Base-by-base conservation (phyloP, 75 land plant species). In the Pinus tabuliformis region DNA sequence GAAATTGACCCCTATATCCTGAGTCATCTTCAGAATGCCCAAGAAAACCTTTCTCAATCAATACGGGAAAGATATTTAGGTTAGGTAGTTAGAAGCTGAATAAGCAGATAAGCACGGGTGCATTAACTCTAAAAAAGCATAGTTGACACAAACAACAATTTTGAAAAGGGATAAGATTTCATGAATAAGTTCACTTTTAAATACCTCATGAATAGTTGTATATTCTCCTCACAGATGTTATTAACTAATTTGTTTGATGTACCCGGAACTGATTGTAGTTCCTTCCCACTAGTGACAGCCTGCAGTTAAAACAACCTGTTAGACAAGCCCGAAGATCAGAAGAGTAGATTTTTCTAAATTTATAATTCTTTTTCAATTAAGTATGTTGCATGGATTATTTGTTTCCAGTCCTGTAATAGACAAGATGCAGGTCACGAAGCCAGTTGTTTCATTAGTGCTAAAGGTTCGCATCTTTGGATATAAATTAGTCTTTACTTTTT, bases 151-250 rank as follows among this genome's bases (percentile, higher is more conserved):
- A 68, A 42, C 71, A 42, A 65, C n/a, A 49, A 9, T 49, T 18
- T n/a, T 2, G 17, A 33, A 39, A 20, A 39, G 33, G 33, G 8
- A 18, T 13, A 66, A 17, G 0, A 36, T 42, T 21, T 39, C 37
- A 68, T 39, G 71, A 42, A 8, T n/a, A 39, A 39, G 9, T 15
- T 33, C 17, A 68, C n/a, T 39, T 68, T 36, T 7, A 18, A 68
- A 8, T 68, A 68, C 72, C 72, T 68, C 72, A 68, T 68, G 22
- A 68, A 68, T 68, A 68, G 14, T n/a, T 68, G 24, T 68, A 68
- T 39, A n/a, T 68, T 68, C 14, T 68, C 52, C 17, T 68, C 52
- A 2, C 24, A 68, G 20, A 68, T 11, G 39, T 42, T 42, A 5
- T 39, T 45, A 11, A 39, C 24, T 39, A 68, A 20, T 7, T n/a